Conservation (phyloP, 2,329 filamentous ascomycete genomes). For the Cladophialophora carrionii region DNA sequence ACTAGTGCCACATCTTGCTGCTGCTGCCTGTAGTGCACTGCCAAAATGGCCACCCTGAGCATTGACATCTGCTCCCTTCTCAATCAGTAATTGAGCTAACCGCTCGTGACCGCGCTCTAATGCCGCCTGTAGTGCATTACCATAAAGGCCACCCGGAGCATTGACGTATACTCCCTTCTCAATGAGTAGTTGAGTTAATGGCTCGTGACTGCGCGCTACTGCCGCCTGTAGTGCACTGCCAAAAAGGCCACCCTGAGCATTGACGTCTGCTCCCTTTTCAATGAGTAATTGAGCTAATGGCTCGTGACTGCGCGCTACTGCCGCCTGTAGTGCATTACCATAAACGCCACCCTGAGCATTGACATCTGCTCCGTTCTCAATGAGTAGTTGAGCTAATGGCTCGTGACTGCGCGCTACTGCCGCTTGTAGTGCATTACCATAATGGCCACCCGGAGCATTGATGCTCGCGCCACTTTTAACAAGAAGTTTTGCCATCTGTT, state of each 20-base stretch:
- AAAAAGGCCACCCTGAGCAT: constrained; percentile 4
- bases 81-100: constrained; percentile 11
- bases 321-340: constrained; percentile 9
- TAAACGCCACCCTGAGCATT: background rate
- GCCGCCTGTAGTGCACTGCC: constrained; percentile 22
- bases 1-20: background rate
- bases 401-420: constrained; percentile 4
- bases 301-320: constrained; percentile 9
- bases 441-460: constrained; percentile 12
- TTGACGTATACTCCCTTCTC: background rate
- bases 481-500: constrained; percentile 21
- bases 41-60: background rate
- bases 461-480: constrained; percentile 17
- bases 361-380: background rate
- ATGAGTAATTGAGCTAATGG: constrained; percentile 17
- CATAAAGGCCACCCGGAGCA: background rate
- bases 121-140: constrained; percentile 21
- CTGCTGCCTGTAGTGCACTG: background rate
- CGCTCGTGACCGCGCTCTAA: constrained; percentile 9
- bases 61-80: background rate
- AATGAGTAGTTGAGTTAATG: constrained; percentile 13
- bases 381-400: constrained; percentile 11
- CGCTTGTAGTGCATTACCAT: constrained; percentile 3
- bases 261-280: constrained; percentile 7
- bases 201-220: constrained; percentile 6